These are phyloP conservation scores for Aspergillus bertholletiae DNA, from an alignment of 495 filamentous ascomycete genomes.

Conservation along the genomic window DNA sequence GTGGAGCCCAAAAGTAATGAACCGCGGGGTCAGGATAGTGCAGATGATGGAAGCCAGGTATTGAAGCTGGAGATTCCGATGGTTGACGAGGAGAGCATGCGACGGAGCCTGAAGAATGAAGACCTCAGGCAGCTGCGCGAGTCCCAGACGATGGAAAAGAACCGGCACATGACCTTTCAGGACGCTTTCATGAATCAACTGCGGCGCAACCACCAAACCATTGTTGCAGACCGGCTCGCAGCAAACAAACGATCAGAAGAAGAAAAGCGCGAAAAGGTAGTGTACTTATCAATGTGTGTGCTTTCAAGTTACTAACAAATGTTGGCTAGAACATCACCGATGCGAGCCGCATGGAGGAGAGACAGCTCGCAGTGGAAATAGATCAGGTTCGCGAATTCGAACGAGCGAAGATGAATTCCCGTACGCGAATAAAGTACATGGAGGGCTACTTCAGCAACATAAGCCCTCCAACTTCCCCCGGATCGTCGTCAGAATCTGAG, in stretches of 20 bases:
- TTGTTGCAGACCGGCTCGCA: slow-evolving; percentile 24
- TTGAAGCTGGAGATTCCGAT: slow-evolving; percentile 36
- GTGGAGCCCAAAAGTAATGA: slow-evolving; percentile 21
- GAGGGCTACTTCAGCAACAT: slow-evolving; percentile 69
- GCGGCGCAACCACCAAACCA: slow-evolving; percentile 31
- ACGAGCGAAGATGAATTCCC: slow-evolving; percentile 51
- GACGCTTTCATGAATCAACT: slow-evolving; percentile 29
- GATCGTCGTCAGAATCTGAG: slow-evolving; percentile 22
- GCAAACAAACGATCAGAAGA: slow-evolving; percentile 41
- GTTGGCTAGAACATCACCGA: slow-evolving; percentile 47
- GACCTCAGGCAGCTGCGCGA: slow-evolving; percentile 50
- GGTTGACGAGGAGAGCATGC: slow-evolving; percentile 33
- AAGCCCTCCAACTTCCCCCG: slow-evolving; percentile 36
- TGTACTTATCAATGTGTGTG: too few species aligned
- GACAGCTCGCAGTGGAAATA: slow-evolving; percentile 71
- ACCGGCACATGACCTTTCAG: slow-evolving; percentile 55
- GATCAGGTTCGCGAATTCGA: slow-evolving; percentile 59
- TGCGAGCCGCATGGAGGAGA: slow-evolving; percentile 63
- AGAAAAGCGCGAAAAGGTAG: slow-evolving; percentile 52
- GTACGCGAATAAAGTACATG: slow-evolving; percentile 73
- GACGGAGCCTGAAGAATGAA: slow-evolving; percentile 41
- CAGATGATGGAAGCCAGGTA: slow-evolving; percentile 15
- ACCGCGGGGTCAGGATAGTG: slow-evolving; percentile 1
- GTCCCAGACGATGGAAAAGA: slow-evolving; percentile 54
- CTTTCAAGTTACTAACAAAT: slow-evolving; percentile 36